A percentile compares a stretch with the other conserved stretches of the same genome.
Evolutionary conservation across 768 basidiomycete genomes (phyloP).

Genomic region (Tylopilus sp.): DNA sequence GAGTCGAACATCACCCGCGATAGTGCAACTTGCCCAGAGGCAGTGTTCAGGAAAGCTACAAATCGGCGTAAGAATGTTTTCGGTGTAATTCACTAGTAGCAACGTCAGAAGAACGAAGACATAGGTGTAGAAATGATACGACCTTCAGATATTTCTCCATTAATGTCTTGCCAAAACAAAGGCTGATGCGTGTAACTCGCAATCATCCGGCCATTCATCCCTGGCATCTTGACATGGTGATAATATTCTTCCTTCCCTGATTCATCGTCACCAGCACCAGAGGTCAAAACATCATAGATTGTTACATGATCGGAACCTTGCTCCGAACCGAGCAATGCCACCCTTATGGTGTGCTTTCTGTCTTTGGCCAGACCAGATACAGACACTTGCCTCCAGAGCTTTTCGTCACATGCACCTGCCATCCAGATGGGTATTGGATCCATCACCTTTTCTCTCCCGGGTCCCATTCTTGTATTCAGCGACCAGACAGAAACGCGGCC

Average conservation of each 20-base stretch:
- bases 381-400: slow-evolving; percentile 30
- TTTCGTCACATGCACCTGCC: slow-evolving; percentile 14
- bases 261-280: neutral
- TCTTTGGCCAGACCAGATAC: slow-evolving; percentile 10
- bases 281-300: slow-evolving; percentile 20
- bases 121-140: neutral
- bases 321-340: slow-evolving; percentile 42
- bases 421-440: slow-evolving; percentile 45
- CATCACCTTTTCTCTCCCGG: slow-evolving; percentile 58
- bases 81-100: slow-evolving; percentile 14
- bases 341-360: slow-evolving; percentile 6
- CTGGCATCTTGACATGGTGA: slow-evolving; percentile 27
- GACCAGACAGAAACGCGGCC: slow-evolving; percentile 69
- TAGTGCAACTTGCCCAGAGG: slow-evolving; percentile 37
- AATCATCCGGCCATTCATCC: slow-evolving; percentile 48
- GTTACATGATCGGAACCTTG: slow-evolving; percentile 33
- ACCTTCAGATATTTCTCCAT: slow-evolving; percentile 52
- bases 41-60: slow-evolving; percentile 61
- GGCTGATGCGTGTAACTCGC: slow-evolving; percentile 9
- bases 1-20: slow-evolving; percentile 22
- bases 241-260: slow-evolving; percentile 5
- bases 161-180: slow-evolving; percentile 41
- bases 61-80: slow-evolving; percentile 21
- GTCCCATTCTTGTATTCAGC: slow-evolving; percentile 58
- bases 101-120: slow-evolving; percentile 9